phyloP scores from a whole-genome alignment of 1,139 yeast species.

The Pichia inconspicua region DNA sequence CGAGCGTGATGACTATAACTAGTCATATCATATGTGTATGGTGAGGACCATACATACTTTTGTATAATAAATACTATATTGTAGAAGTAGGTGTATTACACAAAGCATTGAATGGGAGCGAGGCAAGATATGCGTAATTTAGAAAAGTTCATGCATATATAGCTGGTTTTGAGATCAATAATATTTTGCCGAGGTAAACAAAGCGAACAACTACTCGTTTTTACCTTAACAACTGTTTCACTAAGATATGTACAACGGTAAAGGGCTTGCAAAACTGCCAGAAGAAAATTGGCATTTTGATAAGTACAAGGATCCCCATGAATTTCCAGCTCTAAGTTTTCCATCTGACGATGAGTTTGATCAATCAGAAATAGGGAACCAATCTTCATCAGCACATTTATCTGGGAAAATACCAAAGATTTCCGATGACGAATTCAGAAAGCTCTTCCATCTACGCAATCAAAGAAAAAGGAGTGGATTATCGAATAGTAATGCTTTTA shows the following conservation, averaged over 20 bases:
- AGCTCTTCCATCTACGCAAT: background rate
- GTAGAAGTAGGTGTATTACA: background rate
- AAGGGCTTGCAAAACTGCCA: background rate
- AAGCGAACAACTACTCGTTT: no score
- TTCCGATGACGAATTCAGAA: conserved; percentile 7
- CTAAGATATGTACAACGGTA: background rate
- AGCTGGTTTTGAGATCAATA: no score
- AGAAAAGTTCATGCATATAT: no score
- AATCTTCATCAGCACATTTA: conserved; percentile 3
- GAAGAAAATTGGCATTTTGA: conserved; percentile 12
- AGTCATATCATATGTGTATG: background rate
- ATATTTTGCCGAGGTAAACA: background rate
- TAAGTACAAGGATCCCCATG: conserved; percentile 9
- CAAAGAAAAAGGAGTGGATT: background rate
- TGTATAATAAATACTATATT: no score
- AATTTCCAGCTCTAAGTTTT: conserved; percentile 8
- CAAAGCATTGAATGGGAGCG: background rate
- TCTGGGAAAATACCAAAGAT: conserved; percentile 7
- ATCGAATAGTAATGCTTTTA: background rate
- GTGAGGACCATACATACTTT: background rate
- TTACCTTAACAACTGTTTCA: no score
- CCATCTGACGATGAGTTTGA: conserved; percentile 4
- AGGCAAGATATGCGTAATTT: background rate
- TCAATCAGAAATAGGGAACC: background rate
- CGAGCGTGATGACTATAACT: background rate